Base-by-base conservation (phyloP, 2,329 filamentous ascomycete genomes). In the Rutstroemia sp. region DNA sequence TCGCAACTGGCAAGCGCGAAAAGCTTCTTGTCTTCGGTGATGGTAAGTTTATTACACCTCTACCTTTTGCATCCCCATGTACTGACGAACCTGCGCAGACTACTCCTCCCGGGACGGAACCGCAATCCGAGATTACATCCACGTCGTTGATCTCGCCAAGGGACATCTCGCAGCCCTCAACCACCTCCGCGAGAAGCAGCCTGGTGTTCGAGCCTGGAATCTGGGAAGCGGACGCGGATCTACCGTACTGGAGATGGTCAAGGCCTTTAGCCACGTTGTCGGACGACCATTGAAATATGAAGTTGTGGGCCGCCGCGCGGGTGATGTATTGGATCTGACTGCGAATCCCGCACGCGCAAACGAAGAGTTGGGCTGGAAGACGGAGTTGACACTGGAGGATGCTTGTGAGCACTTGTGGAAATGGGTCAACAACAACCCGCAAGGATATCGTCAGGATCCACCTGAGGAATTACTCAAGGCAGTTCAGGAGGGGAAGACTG, bases 191-290 rank as follows among this genome's bases (percentile, higher is more conserved):
- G 80, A 88, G 63, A 77, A 92, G 65, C 82, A 90, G 67, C 92
- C 94, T 18, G 94, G 94, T 56, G 88, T 96, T 64, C 88, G 90
- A 71, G 92, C 91, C 56, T 99, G 92, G 92, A 99, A 99, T 75
- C 73, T 99, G 64, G 95, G 95, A 58, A 96, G 92, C 0, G 94
- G 94, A 60, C 90, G 87, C 66, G 94, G 94, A 65, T 95, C 88
- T 74, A 99, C 94, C 21, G 94, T 99, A 57, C 94, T 92, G 70
- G 92, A 99, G 72, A 99, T 99, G 78, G 86, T 99, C 81, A 90
- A 92, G 65, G 92, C 94, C 54, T 99, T 99, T 77, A 88, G 85
- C 74, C 75, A 82, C 51, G 90, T 90, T 18, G 92, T 96, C 21
- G 94, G 94, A 60, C 87, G 85, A 51, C 84, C 94, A 57, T 80